Evolutionary conservation across 805 yeast genomes (phyloP).

Genomic region (Clavispora carvajalis): DNA sequence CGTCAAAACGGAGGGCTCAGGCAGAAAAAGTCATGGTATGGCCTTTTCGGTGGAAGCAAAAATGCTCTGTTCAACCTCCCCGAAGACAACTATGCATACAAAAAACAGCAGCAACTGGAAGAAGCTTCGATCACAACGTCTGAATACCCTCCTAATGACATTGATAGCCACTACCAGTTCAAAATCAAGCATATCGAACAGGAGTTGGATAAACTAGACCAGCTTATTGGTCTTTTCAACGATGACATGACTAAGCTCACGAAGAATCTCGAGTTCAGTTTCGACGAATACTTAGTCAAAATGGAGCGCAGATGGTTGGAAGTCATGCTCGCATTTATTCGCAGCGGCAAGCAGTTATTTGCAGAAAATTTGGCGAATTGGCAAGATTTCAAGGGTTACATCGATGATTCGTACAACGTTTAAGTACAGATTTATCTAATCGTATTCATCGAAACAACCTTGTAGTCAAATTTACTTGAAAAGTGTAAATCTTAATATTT

Average conservation of each 20-base stretch:
- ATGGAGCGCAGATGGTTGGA: slow-evolving; percentile 39
- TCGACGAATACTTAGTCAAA: slow-evolving; percentile 29
- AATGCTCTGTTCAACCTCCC: slow-evolving; percentile 11
- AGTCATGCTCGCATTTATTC: slow-evolving; percentile 34
- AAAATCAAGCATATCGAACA: slow-evolving; percentile 33
- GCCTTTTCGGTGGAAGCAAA: slow-evolving; percentile 38
- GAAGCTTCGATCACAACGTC: neutral
- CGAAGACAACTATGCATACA: slow-evolving; percentile 3
- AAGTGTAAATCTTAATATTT: too few relatives aligned
- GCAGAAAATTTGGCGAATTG: slow-evolving; percentile 18
- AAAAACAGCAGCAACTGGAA: neutral
- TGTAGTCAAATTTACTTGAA: too few relatives aligned
- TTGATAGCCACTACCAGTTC: slow-evolving; percentile 18
- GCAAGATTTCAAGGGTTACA: slow-evolving; percentile 26
- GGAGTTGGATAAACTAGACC: slow-evolving; percentile 42
- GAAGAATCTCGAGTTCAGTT: slow-evolving; percentile 36
- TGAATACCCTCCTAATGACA: slow-evolving; percentile 4
- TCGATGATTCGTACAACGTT: neutral
- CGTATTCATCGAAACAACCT: neutral
- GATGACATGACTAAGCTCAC: slow-evolving; percentile 42
- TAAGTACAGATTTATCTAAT: neutral
- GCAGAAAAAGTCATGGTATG: slow-evolving; percentile 37
- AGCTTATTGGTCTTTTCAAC: slow-evolving; percentile 40
- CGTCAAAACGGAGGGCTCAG: slow-evolving; percentile 13
- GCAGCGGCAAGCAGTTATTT: slow-evolving; percentile 26